These are phyloP conservation scores for Chrysoporthe deuterocubensis DNA, from an alignment of 2,329 filamentous ascomycete species.

Conservation along the genomic window DNA sequence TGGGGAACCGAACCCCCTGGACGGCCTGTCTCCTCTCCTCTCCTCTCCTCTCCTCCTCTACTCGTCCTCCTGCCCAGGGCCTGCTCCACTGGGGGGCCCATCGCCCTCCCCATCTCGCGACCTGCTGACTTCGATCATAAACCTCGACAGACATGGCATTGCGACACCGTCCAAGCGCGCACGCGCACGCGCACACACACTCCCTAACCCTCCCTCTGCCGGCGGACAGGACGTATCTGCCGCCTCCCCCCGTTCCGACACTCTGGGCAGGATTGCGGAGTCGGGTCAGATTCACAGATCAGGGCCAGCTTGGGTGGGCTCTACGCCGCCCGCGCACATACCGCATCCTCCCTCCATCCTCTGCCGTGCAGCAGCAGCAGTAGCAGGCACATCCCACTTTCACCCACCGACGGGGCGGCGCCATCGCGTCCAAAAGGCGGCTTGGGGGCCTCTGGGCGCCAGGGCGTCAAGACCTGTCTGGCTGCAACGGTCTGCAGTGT, in stretches of 20 bases:
- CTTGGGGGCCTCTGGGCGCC: not conserved
- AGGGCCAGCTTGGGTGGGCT: not conserved
- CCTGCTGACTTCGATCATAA: not conserved
- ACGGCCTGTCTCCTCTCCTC: no score
- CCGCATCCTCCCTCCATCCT: not conserved
- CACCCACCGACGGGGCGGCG: not conserved
- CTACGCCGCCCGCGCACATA: not conserved
- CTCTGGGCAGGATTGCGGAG: slow-evolving; percentile 17
- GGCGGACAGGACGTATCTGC: not conserved
- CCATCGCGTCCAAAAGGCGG: not conserved
- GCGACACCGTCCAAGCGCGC: not conserved
- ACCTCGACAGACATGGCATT: not conserved
- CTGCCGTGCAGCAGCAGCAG: not conserved
- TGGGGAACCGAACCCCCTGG: no score
- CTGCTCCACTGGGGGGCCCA: no score
- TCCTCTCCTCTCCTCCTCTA: no score
- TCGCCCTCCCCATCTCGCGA: not conserved
- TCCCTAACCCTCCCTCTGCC: not conserved
- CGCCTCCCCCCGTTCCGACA: not conserved
- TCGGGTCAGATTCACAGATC: not conserved
- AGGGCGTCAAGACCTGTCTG: not conserved
- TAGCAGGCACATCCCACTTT: not conserved
- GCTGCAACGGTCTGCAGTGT: slow-evolving; percentile 13
- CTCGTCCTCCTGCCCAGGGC: no score
- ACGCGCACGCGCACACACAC: not conserved